Percentiles rank a stretch among this genome's conserved stretches.
Conservation (phyloP, 1,139 yeast species). For the Geotrichum reessii region DNA sequence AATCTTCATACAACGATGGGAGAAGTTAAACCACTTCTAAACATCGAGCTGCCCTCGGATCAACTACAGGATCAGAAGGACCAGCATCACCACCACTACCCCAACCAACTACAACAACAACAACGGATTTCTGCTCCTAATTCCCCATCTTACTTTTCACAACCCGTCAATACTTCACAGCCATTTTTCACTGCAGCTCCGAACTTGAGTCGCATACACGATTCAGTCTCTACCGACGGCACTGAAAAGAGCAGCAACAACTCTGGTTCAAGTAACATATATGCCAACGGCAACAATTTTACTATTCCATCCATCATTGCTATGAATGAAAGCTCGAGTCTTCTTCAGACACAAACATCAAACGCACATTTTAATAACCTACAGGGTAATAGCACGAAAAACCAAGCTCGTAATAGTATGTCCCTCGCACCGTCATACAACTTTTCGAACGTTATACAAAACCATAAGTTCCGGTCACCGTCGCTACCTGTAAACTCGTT, state of each 20-base stretch:
- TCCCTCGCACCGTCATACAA: not conserved
- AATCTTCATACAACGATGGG: not conserved
- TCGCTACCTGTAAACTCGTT: slow-evolving; percentile 23
- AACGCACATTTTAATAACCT: not conserved
- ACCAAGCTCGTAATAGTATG: not conserved
- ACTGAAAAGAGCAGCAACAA: not conserved
- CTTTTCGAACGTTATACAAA: slow-evolving; percentile 5
- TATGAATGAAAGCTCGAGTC: not conserved
- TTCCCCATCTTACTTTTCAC: slow-evolving; percentile 10
- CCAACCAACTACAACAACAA: not conserved
- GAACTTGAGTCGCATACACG: not conserved
- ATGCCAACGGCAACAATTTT: not conserved
- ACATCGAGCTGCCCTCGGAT: not conserved
- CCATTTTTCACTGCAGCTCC: slow-evolving; percentile 3
- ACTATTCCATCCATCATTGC: not conserved
- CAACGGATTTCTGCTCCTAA: not conserved
- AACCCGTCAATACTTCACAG: not conserved
- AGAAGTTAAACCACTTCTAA: slow-evolving; percentile 5
- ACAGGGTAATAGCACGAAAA: not conserved
- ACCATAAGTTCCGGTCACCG: slow-evolving; percentile 23
- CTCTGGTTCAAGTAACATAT: not conserved
- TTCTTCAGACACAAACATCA: not conserved
- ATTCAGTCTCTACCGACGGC: not conserved
- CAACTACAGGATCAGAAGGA: not conserved
- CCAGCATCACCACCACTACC: not conserved